phyloP scores from a whole-genome alignment of 2,329 filamentous ascomycete species.

The Paecilomyces variotii region DNA sequence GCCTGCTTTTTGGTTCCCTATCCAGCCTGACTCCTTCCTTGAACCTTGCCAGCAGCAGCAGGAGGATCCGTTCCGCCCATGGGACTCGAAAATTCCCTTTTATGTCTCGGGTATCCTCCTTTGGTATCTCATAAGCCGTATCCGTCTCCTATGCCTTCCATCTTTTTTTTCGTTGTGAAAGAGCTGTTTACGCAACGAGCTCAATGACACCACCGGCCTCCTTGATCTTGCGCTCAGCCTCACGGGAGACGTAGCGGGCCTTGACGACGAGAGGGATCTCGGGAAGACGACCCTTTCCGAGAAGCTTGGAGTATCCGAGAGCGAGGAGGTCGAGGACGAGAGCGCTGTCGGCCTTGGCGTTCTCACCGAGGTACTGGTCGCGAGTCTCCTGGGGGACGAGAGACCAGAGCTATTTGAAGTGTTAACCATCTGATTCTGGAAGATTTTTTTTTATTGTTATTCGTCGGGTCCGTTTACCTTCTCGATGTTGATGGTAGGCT shows the following conservation, averaged over 20 bases:
- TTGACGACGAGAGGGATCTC: constrained; percentile 89
- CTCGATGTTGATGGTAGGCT: constrained; percentile 96
- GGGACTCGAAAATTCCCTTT: neutral
- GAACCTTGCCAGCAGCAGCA: neutral
- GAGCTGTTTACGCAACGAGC: constrained; percentile 69
- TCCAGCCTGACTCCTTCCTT: neutral
- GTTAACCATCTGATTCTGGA: neutral
- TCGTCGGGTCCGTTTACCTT: constrained; percentile 56
- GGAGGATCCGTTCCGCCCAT: neutral
- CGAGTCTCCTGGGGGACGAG: constrained; percentile 90
- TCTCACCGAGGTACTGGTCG: constrained; percentile 74
- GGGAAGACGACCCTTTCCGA: constrained; percentile 95
- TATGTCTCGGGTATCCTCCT: neutral
- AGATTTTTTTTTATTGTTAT: neutral
- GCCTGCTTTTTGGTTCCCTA: neutral
- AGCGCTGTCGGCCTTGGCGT: constrained; percentile 77
- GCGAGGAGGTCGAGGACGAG: constrained; percentile 96
- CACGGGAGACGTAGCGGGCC: constrained; percentile 88
- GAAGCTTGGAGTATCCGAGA: constrained; percentile 96
- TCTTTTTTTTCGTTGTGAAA: neutral
- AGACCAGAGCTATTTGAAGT: constrained; percentile 67
- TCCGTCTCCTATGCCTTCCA: neutral
- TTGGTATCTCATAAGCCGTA: neutral
- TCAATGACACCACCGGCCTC: constrained; percentile 93
- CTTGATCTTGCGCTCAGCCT: constrained; percentile 98